Evolutionary conservation across 2,329 filamentous ascomycete species (phyloP), one percentile per base, ranked within the genome.

Genomic region (Hymenoscyphus fructigenus): DNA sequence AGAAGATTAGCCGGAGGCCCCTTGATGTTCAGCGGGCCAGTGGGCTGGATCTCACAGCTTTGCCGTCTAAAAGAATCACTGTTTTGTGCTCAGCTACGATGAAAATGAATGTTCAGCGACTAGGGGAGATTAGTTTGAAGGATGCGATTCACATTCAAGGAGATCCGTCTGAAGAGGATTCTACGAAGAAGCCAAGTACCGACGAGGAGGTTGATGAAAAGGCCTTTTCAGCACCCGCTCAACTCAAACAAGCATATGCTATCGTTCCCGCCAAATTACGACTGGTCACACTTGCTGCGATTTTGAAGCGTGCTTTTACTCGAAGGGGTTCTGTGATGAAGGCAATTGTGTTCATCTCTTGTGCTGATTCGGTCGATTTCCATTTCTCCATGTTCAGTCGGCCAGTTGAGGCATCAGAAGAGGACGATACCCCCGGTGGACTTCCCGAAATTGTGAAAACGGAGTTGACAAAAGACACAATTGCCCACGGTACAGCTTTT

Each of bases 61-160:
- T 97, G 7, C 89, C 92, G 0, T 87, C 87, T 61, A 85, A 93
- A 68, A 86, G 93, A 63, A 89, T 92, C 1, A 98, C 95, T 0
- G 84, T 99, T 3, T 84, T 99, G 2, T 99, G 95, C 77, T 99
- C 95, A 3, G 95, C 95, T 2, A 99, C 95, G 0, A 91, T 99
- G 88, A 97, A 97, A 80, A 93, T 96, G 88, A 95, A 94, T 72
- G 95, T 98, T 1, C 93, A 98, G 76, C 90, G 91, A 71, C 81
- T 99, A 5, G 93, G 94, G 53, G 93, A 97, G 75, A 96, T 98
- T 79, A 97, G 93, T 81, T 82, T 99, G 76, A 93, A 96, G 72
- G 92, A 98, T 73, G 93, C 95, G 0, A 85, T 92, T 0, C 92
- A 97, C 75, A 90, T 99, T 71, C 89, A 92, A 61, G 89, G 90